Base-by-base conservation (phyloP, 2,329 filamentous ascomycete species). In the Trichoderma guizhouense region DNA sequence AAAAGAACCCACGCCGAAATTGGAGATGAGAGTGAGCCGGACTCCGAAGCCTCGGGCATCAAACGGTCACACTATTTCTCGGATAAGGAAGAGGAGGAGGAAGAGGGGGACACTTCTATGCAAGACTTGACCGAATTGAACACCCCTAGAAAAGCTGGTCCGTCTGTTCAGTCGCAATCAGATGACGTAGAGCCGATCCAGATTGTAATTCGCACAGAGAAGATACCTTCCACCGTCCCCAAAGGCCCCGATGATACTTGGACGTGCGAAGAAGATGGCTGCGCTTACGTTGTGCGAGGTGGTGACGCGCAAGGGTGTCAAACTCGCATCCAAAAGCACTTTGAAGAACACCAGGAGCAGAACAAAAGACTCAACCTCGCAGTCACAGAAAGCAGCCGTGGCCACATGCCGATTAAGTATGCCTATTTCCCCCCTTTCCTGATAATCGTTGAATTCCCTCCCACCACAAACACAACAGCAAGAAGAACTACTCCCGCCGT, bases 231-330 rank as follows among this genome's bases (percentile, higher is more conserved):
- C 5, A 81, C 82, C 8, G 80, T 79, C 3, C 84, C 88, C 0
- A 83, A 84, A 39, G 90, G 88, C 0, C 87, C 89, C 0, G 85
- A 89, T 72, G 87, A 90, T 68, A 89, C 89, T 0, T 94, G 91
- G 91, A 83, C 82, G 1, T 94, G 92, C 76, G 86, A 86, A 5
- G 85, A 91, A 73, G 87, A 89, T 12, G 89, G 86, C 28, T 94
- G 92, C 76, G 82, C 82, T 47, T 90, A 90, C 75, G 84, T 90
- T 53, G 88, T 93, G 12, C 90, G 90, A 73, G 86, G 85, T 3
- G 89, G 88, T n/a, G 86, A 89, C 58, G 84, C 87, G 55, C 80
- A 85, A 3, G 83, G 85, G 0, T 88, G 87, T 28, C 86, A 88
- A 72, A 81, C 84, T 5, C 81, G 88, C 11, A 91, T 93, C 60